Base-by-base conservation (phyloP, 805 yeast species). In the Candida khao-thaluensis region DNA sequence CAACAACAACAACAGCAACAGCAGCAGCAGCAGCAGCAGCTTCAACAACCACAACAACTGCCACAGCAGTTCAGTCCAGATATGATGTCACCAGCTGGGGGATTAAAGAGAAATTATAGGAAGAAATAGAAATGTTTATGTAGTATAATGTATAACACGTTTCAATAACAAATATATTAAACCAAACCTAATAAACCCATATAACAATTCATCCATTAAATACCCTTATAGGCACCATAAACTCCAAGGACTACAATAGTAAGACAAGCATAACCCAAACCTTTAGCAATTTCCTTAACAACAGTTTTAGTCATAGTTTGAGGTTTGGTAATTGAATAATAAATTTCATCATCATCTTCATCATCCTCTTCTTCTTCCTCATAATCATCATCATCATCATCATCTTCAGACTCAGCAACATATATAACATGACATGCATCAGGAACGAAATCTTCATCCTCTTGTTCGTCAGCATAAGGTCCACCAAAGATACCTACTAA, bases 221-320 rank as follows among this genome's bases (percentile, higher is more conserved):
- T 30, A 17, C 23, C 23, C 8, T 15, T 16, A 14, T 47, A 47
- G 28, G 61, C 50, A 12, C 71, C 71, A 49, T 64, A 66, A 5
- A 55, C 45, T n/a, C 66, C 69, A 36, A 66, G 51, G 1, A 64
- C 69, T 8, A 56, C 38, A 17, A 66, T 47, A 6, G 71, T 63
- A 2, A 58, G 63, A 8, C 52, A 26, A 4, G 50, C 62, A 41
- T 66, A 66, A 8, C 59, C 24, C 6, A 54, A 34, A 10, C 67
- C 72, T 43, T 62, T 66, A 5, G 50, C 54, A 10, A 50, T 42
- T 44, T 66, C 72, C 41, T 60, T 62, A 7, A 50, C 48, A 32
- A 61, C 4, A n/a, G 32, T 27, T 14, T 25, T 20, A 14, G 14
- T 25, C 29, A 39, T 11, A 27, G 25, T 27, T 39, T 28, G 22